A percentile compares a stretch with the other conserved stretches of the same genome.
phyloP scores from a whole-genome alignment of 2,329 filamentous ascomycete species.

The Ramularia collo-cygni region DNA sequence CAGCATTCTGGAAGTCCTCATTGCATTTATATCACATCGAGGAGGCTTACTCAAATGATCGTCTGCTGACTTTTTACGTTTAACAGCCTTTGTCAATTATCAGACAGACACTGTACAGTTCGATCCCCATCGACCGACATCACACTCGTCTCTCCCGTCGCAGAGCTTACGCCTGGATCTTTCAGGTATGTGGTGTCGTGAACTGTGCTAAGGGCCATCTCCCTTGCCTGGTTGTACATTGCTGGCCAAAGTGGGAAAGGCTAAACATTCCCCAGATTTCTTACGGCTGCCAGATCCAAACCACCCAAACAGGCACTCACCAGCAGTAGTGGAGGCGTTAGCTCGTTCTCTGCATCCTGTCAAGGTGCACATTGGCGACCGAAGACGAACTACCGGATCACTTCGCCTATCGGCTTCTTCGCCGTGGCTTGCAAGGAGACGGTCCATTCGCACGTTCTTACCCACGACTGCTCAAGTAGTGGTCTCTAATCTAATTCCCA shows the following conservation, averaged over 20 bases:
- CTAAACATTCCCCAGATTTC: conserved; percentile 39
- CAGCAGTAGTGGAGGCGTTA: conserved; percentile 45
- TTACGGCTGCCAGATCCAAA: conserved; percentile 29
- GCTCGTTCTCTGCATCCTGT: conserved; percentile 46
- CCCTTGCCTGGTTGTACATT: conserved; percentile 30
- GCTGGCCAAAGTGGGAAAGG: conserved; percentile 27
- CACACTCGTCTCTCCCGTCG: too few species aligned
- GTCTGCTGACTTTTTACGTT: too few species aligned
- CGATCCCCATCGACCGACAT: too few species aligned
- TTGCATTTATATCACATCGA: conserved; percentile 3
- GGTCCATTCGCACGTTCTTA: conserved; percentile 22
- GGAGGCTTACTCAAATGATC: too few species aligned
- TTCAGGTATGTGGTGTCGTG: conserved; percentile 16
- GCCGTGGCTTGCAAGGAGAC: conserved; percentile 37
- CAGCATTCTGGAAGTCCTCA: conserved; percentile 1
- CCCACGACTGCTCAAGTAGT: conserved; percentile 26
- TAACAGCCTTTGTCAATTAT: too few species aligned
- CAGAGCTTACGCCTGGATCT: too few species aligned
- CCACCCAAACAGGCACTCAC: conserved; percentile 19
- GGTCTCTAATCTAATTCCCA: conserved; percentile 43
- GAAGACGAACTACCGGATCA: conserved; percentile 30
- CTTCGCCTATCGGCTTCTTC: conserved; percentile 34
- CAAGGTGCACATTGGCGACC: conserved; percentile 19
- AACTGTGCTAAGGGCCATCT: conserved; percentile 14
- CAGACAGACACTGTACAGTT: too few species aligned